Evolutionary conservation across 257 asterid species (phyloP).

Genomic region (Nemophila menziesii): DNA sequence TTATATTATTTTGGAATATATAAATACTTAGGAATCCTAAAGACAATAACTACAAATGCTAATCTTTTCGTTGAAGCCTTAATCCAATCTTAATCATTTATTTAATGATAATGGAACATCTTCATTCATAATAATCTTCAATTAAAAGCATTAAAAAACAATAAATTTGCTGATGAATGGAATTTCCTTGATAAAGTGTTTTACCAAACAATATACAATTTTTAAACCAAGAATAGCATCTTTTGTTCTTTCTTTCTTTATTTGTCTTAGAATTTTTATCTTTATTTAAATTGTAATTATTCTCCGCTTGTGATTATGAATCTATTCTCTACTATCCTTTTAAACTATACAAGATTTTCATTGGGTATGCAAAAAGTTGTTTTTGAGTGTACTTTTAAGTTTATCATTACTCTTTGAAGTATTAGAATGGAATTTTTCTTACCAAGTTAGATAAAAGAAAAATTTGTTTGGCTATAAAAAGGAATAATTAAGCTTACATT

Average conservation of each 20-base stretch:
- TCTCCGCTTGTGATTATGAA: conserved; percentile 14
- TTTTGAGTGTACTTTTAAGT: conserved; percentile 7
- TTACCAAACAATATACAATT: conserved; percentile 1
- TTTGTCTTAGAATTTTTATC: not conserved
- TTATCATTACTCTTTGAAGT: too few species aligned
- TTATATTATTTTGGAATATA: too few species aligned
- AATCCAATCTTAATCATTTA: conserved; percentile 7
- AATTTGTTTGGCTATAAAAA: conserved; percentile 17
- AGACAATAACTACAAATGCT: conserved; percentile 8
- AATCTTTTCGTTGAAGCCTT: conserved; percentile 10
- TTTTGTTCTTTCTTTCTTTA: conserved; percentile 7
- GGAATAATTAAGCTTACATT: conserved; percentile 9
- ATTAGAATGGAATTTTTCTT: conserved; percentile 8
- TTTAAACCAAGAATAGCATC: conserved; percentile 10
- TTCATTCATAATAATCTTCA: conserved; percentile 2
- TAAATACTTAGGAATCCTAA: not conserved
- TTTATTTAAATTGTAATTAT: too few species aligned
- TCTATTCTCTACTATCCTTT: conserved; percentile 24
- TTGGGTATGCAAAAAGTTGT: conserved; percentile 22
- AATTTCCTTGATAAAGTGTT: conserved; percentile 12
- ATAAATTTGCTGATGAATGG: conserved; percentile 10
- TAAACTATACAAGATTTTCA: conserved; percentile 19
- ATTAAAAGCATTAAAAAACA: not conserved
- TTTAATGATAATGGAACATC: conserved; percentile 4
- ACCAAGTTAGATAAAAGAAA: not conserved